These are phyloP conservation scores for Ilyonectria sp. DNA, from an alignment of 2,329 filamentous ascomycete genomes.

Conservation along the genomic window DNA sequence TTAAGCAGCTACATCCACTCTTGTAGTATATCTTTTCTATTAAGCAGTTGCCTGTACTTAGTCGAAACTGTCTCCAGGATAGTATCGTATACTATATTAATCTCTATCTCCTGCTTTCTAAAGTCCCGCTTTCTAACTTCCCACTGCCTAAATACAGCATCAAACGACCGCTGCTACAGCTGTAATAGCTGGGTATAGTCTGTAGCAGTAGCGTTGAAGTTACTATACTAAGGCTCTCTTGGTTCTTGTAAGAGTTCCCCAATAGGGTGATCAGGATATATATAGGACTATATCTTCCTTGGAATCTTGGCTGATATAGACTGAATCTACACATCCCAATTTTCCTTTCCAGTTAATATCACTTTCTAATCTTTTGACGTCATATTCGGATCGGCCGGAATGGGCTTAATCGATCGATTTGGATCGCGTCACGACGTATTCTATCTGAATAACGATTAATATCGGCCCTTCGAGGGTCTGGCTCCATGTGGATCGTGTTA, in stretches of 20 bases:
- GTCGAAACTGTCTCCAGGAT: background rate
- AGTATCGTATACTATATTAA: slow-evolving; percentile 2
- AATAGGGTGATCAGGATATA: slow-evolving; percentile 5
- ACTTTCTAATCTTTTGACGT: background rate
- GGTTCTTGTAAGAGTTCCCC: slow-evolving; percentile 5
- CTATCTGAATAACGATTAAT: background rate
- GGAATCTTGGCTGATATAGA: background rate
- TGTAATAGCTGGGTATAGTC: background rate
- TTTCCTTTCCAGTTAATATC: background rate
- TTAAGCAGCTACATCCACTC: background rate
- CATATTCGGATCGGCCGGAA: slow-evolving; percentile 8
- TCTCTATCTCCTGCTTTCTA: background rate
- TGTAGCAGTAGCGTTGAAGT: slow-evolving; percentile 8
- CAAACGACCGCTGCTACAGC: background rate
- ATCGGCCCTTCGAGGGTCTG: background rate
- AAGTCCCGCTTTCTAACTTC: slow-evolving; percentile 3
- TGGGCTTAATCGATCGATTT: slow-evolving; percentile 1
- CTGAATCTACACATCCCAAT: slow-evolving; percentile 3
- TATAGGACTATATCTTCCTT: slow-evolving; percentile 4
- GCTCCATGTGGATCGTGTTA: background rate
- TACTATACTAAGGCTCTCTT: slow-evolving; percentile 1
- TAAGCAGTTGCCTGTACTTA: background rate
- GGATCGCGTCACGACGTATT: background rate
- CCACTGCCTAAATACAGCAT: slow-evolving; percentile 4
- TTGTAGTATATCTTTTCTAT: background rate